A percentile compares a stretch with the other conserved stretches of the same genome.
These are phyloP conservation scores for Curvularia verruculosa DNA, from an alignment of 2,329 filamentous ascomycete species.

Conservation along the genomic window DNA sequence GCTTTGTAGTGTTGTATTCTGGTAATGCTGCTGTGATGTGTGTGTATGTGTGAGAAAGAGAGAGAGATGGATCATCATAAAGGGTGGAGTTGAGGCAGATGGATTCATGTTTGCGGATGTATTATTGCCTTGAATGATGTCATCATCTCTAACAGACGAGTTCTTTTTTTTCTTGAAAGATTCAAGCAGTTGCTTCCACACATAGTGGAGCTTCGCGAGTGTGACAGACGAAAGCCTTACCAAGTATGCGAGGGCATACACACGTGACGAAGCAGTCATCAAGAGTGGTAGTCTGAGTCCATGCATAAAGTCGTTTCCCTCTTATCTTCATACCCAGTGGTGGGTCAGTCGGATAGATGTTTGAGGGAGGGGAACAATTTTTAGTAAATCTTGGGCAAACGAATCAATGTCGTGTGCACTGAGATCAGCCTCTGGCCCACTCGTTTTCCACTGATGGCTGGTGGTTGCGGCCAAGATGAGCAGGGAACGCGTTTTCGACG, in stretches of 20 bases:
- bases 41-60: no score
- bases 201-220: not conserved
- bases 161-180: no score
- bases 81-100: no score
- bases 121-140: no score
- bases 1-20: no score
- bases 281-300: not conserved
- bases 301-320: not conserved
- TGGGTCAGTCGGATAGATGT: no score
- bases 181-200: not conserved
- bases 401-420: not conserved
- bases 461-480: slow-evolving; percentile 22
- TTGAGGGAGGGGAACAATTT: no score
- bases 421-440: slow-evolving; percentile 28
- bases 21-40: no score
- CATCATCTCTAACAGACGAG: no score
- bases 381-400: no score
- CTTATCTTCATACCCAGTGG: not conserved
- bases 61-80: no score
- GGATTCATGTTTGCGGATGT: no score
- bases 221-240: not conserved
- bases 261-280: not conserved
- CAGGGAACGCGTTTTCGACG: slow-evolving; percentile 26
- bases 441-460: slow-evolving; percentile 34
- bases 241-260: not conserved